These are phyloP conservation scores for Schizophyllum amplum DNA, from an alignment of 1,284 basidiomycete genomes.

Conservation along the genomic window DNA sequence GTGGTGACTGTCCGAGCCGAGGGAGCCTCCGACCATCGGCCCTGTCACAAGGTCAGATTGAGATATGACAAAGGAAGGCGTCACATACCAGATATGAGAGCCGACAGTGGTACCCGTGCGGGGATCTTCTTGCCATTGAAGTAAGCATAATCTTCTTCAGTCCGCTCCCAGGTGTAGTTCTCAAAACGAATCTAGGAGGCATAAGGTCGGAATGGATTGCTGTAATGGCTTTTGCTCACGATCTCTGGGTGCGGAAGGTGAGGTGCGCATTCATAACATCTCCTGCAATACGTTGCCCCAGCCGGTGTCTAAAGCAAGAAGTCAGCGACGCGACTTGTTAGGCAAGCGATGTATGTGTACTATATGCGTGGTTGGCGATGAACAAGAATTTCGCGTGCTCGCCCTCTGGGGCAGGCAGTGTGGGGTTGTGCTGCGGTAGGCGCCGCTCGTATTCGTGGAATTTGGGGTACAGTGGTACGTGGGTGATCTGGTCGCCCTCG, in stretches of 20 bases:
- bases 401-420: constrained; percentile 33
- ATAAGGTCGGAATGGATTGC: not conserved
- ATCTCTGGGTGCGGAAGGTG: constrained; percentile 34
- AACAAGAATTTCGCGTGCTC: constrained; percentile 37
- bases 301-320: constrained; percentile 30
- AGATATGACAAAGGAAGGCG: not conserved
- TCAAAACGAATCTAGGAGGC: constrained; percentile 30
- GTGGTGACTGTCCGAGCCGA: constrained; percentile 15
- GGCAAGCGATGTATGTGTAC: constrained; percentile 20
- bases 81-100: constrained; percentile 29
- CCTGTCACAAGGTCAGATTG: constrained; percentile 16
- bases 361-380: constrained; percentile 38
- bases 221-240: constrained; percentile 28
- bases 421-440: constrained; percentile 37
- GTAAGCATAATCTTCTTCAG: constrained; percentile 21
- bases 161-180: constrained; percentile 30
- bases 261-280: constrained; percentile 38
- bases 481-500: not conserved
- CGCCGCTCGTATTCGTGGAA: constrained; percentile 37
- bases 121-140: constrained; percentile 34
- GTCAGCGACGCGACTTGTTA: not conserved
- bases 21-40: constrained; percentile 28
- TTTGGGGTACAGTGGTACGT: constrained; percentile 37
- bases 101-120: constrained; percentile 33
- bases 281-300: constrained; percentile 58